Base-by-base conservation (phyloP, 352 stramenopile species). In the Phytophthora megakarya region DNA sequence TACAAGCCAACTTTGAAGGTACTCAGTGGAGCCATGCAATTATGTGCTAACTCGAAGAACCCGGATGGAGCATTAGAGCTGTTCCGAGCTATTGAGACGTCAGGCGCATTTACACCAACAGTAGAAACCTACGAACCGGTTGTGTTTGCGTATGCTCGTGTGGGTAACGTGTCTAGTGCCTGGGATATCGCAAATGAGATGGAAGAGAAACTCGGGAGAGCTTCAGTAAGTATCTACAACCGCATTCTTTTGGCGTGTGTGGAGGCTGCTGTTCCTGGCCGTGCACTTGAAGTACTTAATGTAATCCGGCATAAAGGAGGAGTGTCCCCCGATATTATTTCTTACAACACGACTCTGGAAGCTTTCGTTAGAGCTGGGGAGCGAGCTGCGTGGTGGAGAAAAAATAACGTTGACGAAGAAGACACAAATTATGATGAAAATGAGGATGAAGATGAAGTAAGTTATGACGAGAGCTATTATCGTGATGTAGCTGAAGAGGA, bases 281-380 rank as follows among this genome's bases (percentile, higher is more conserved):
- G 56, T 26, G 82, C 80, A 2, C 35, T 91, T 11, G 62, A 83
- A 26, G 50, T 87, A 3, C 35, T 90, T 16, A 23, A 47, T 13
- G 70, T 80, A 46, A 81, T 90, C 35, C 46, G 67, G 8, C 21
- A 61, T 11, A 60, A 76, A 33, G 40, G 56, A 21, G 62, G 60
- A 8, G 28, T 82, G 18, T 22, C 40, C 16, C 75, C 71, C 5
- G 69, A 89, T 44, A n/a, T 76, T 0, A 56, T 76, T 56, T 84
- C 78, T 15, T 93, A 81, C 57, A 87, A 92, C 40, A 82, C 70
- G 16, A 63, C 81, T 5, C 33, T 93, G 2, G 78, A 78, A 60
- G 72, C 80, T 38, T 80, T 90, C 37, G 64, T 79, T 19, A 70
- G 55, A 67, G 54, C 67, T 28, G 49, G 44, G 30, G 43, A 57